Evolutionary conservation across 1,139 yeast species (phyloP), one percentile per base, ranked within the genome.

Genomic region (Pneumocystis jirovecii): DNA sequence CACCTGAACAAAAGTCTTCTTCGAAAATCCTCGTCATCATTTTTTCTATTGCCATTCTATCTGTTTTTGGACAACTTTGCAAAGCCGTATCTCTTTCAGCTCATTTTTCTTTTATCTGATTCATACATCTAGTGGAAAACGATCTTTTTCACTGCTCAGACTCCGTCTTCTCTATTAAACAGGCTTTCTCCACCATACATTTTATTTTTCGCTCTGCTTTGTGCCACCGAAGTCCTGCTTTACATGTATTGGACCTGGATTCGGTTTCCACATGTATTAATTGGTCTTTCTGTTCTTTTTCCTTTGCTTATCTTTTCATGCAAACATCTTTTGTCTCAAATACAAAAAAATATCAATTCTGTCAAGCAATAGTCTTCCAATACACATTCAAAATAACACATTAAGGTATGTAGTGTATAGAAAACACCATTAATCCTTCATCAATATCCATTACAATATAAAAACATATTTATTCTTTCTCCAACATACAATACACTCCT

Each of bases 201-300:
- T 21, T 35, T 63, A 39, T 63, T 65, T 40, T 37, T 65, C 42
- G 34, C 44, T 39, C 35, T 65, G 4, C 61, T 65, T 10, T 60
- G 50, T 10, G 64, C 64, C 8, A 50, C 63, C 19, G 66, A 65
- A 21, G 39, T 57, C 7, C 34, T 61, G 29, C 31, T 63, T 25
- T 63, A 61, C 44, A 42, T 65, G n/a, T 63, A 65, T 61, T 65
- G 66, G 66, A 37, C 66, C 4, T 63, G n/a, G 21, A 50, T 50
- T 50, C 34, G 57, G 21, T n/a, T 50, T 50, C 31, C 31, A 50
- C 57, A 50, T 0, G 31, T 15, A 21, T 25, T 50, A 4, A 17
- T 6, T 2, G 57, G 57, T 1, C 12, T 50, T 50, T 50, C 21
- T 5, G 12, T 50, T 4, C 8, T 50, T 3, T 12, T 21, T 3